Evolutionary conservation across 352 stramenopile genomes (phyloP).

Genomic region (Pythium oligandrum): DNA sequence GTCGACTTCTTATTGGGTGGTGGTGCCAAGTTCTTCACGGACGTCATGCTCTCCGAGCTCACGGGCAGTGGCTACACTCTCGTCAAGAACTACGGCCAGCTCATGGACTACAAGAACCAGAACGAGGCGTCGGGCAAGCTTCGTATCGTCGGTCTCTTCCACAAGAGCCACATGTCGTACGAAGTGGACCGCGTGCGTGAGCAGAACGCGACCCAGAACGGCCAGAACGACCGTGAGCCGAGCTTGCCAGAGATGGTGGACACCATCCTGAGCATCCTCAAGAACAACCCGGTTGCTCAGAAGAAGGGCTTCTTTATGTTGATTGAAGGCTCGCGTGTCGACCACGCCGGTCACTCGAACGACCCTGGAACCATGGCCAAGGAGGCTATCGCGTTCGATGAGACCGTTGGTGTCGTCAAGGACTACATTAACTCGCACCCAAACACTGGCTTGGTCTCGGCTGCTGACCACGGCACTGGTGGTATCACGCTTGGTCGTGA

Average conservation of each 20-base stretch:
- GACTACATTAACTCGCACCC: slow-evolving; percentile 38
- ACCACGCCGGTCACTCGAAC: slow-evolving; percentile 66
- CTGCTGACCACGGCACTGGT: slow-evolving; percentile 58
- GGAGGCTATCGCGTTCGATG: slow-evolving; percentile 64
- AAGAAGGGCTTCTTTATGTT: slow-evolving; percentile 75
- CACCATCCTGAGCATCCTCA: slow-evolving; percentile 45
- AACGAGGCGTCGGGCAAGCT: slow-evolving; percentile 44
- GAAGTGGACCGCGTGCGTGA: slow-evolving; percentile 52
- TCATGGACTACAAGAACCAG: slow-evolving; percentile 43
- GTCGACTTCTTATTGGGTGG: slow-evolving; percentile 59
- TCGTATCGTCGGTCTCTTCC: slow-evolving; percentile 52
- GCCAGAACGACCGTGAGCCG: slow-evolving; percentile 39
- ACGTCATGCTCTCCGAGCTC: slow-evolving; percentile 35
- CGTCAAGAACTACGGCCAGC: slow-evolving; percentile 45
- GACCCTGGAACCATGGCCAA: slow-evolving; percentile 62
- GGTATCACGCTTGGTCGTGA: slow-evolving; percentile 49
- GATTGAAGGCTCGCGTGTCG: slow-evolving; percentile 65
- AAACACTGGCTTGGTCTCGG: slow-evolving; percentile 54
- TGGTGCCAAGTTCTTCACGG: slow-evolving; percentile 45
- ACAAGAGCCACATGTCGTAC: slow-evolving; percentile 63
- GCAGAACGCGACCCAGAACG: slow-evolving; percentile 20
- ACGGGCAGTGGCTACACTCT: slow-evolving; percentile 40
- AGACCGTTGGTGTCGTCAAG: slow-evolving; percentile 57
- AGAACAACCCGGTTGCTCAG: slow-evolving; percentile 59
- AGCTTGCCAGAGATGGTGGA: slow-evolving; percentile 61